Conservation (phyloP, 345 rosid species). For the Citrus glauca region DNA sequence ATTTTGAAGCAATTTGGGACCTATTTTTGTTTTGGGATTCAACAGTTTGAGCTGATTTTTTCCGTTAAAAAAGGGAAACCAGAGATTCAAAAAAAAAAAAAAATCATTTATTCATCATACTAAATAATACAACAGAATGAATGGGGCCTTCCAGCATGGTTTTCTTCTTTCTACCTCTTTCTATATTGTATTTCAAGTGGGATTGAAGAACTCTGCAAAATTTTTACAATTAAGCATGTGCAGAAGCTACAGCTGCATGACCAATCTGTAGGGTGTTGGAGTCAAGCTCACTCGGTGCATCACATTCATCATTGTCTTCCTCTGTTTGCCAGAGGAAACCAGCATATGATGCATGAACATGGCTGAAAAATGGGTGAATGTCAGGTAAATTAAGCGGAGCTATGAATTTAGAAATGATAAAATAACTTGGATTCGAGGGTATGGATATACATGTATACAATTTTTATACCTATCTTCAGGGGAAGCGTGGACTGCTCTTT, state of each 20-base stretch:
- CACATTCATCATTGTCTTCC: conserved; percentile 28
- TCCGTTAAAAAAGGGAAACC: too few species aligned
- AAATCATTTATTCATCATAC: neutral
- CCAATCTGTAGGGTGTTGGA: neutral
- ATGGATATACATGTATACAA: neutral
- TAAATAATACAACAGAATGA: neutral
- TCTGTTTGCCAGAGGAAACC: conserved; percentile 57
- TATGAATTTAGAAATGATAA: neutral
- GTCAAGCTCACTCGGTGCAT: conserved; percentile 1
- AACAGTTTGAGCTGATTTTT: too few species aligned
- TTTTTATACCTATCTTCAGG: conserved; percentile 40
- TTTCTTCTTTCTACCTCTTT: neutral
- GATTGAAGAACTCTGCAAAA: too few species aligned
- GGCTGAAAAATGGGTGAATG: conserved; percentile 27
- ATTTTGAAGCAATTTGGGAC: neutral
- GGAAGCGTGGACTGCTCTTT: conserved; percentile 49
- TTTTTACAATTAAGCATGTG: conserved; percentile 6
- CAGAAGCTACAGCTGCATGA: conserved; percentile 8
- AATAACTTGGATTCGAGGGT: neutral
- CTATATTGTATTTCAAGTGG: neutral
- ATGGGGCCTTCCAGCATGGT: neutral
- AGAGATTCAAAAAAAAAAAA: neutral
- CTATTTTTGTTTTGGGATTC: neutral
- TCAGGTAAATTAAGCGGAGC: neutral
- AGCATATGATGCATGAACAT: conserved; percentile 66